Percentiles rank a stretch among this genome's conserved stretches.
phyloP scores from a whole-genome alignment of 306 rosid species.

The Rosa persica region DNA sequence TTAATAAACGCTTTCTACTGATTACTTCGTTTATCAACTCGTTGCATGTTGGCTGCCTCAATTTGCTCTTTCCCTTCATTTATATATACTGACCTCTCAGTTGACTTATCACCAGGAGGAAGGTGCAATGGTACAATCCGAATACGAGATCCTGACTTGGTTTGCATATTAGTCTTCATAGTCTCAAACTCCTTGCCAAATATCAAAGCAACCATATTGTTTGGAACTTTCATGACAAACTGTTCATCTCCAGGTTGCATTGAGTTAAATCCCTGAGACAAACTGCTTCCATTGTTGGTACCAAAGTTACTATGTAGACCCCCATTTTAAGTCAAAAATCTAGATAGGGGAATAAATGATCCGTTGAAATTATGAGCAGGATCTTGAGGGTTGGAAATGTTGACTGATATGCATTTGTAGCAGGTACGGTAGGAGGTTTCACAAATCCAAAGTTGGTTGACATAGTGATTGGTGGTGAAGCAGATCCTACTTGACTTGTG shows the following conservation, averaged over 20 bases:
- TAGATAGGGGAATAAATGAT: no score
- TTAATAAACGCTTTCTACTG: constrained; percentile 45
- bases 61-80: constrained; percentile 45
- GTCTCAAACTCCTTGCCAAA: no score
- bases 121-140: constrained; percentile 54
- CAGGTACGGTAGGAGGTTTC: no score
- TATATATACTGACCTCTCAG: constrained; percentile 43
- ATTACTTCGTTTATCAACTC: constrained; percentile 51
- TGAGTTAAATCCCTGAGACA: background rate
- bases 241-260: background rate
- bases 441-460: no score
- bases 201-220: no score
- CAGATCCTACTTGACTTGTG: no score
- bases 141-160: background rate
- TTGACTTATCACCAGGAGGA: constrained; percentile 54
- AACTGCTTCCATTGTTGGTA: background rate
- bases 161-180: no score
- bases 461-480: no score
- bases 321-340: background rate
- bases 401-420: no score
- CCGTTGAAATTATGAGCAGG: no score
- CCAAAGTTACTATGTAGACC: background rate
- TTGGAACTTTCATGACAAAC: no score
- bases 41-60: constrained; percentile 50
- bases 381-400: no score